phyloP scores from a whole-genome alignment of 768 basidiomycete genomes.

The Collybia mongolica region DNA sequence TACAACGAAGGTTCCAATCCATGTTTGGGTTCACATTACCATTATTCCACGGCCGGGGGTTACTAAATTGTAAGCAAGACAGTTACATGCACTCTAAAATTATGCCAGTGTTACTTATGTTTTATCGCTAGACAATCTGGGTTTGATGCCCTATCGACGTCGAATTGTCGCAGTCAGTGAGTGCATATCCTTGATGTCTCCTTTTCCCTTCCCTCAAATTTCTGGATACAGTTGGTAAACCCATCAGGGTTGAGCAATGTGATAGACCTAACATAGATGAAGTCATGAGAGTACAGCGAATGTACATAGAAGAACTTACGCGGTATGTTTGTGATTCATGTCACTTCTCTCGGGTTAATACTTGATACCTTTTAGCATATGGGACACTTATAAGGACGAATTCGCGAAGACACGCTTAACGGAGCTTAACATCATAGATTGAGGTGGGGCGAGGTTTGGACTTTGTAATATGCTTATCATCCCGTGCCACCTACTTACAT shows the following conservation, averaged over 20 bases:
- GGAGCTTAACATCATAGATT: constrained; percentile 80
- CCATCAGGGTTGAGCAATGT: constrained; percentile 74
- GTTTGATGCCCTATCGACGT: constrained; percentile 93
- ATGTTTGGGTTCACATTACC: constrained; percentile 96
- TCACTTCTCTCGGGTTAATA: neutral
- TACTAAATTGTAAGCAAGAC: constrained; percentile 81
- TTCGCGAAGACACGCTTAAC: constrained; percentile 82
- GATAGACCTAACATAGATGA: constrained; percentile 84
- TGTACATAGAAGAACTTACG: constrained; percentile 91
- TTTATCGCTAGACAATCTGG: constrained; percentile 73
- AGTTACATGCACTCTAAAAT: neutral
- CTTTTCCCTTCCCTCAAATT: neutral
- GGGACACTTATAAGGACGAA: constrained; percentile 94
- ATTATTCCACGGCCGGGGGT: constrained; percentile 93
- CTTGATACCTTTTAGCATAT: constrained; percentile 58
- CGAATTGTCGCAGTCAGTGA: constrained; percentile 95
- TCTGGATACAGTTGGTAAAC: constrained; percentile 69
- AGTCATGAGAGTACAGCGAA: constrained; percentile 72
- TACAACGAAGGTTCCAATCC: constrained; percentile 91
- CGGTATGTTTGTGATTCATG: constrained; percentile 48
- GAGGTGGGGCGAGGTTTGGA: constrained; percentile 13
- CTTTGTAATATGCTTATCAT: constrained; percentile 9
- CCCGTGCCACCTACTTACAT: neutral
- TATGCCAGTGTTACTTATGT: neutral
- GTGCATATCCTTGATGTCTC: constrained; percentile 30